These are phyloP conservation scores for Priceomyces haplophilus DNA, from an alignment of 805 yeast genomes.

Conservation along the genomic window DNA sequence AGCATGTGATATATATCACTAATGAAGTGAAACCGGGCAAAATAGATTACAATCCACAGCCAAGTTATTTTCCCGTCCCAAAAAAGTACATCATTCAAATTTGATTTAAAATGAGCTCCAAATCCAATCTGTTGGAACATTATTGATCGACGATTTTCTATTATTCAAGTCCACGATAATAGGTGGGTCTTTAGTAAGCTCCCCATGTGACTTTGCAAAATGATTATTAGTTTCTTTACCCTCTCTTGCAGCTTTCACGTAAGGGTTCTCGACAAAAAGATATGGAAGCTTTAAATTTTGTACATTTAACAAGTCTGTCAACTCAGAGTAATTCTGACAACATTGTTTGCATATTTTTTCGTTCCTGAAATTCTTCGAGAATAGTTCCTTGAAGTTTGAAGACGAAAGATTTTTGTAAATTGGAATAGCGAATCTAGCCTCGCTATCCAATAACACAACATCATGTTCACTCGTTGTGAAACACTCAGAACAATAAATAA, in stretches of 20 bases:
- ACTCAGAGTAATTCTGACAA: slow-evolving; percentile 21
- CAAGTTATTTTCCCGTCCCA: no score
- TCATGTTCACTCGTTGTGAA: slow-evolving; percentile 10
- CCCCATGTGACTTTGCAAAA: not conserved
- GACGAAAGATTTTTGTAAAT: slow-evolving; percentile 20
- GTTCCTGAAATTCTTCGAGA: slow-evolving; percentile 16
- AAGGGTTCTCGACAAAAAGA: slow-evolving; percentile 36
- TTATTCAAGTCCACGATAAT: slow-evolving; percentile 6
- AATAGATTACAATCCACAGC: no score
- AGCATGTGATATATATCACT: not conserved
- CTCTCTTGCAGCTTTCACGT: slow-evolving; percentile 7
- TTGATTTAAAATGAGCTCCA: slow-evolving; percentile 47
- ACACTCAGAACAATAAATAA: slow-evolving; percentile 40
- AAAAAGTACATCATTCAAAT: not conserved
- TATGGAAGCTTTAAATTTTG: slow-evolving; percentile 12
- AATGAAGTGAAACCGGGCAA: no score
- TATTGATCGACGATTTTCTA: slow-evolving; percentile 8
- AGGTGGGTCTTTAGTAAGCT: not conserved
- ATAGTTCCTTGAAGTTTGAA: slow-evolving; percentile 1
- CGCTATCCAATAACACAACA: slow-evolving; percentile 20
- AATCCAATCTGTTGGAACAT: slow-evolving; percentile 45
- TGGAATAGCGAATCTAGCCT: slow-evolving; percentile 38
- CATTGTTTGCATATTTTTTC: slow-evolving; percentile 35
- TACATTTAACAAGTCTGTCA: slow-evolving; percentile 9
- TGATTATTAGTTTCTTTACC: slow-evolving; percentile 1